These are phyloP conservation scores for Penicillium parvum DNA, from an alignment of 495 filamentous ascomycete species.

Conservation along the genomic window DNA sequence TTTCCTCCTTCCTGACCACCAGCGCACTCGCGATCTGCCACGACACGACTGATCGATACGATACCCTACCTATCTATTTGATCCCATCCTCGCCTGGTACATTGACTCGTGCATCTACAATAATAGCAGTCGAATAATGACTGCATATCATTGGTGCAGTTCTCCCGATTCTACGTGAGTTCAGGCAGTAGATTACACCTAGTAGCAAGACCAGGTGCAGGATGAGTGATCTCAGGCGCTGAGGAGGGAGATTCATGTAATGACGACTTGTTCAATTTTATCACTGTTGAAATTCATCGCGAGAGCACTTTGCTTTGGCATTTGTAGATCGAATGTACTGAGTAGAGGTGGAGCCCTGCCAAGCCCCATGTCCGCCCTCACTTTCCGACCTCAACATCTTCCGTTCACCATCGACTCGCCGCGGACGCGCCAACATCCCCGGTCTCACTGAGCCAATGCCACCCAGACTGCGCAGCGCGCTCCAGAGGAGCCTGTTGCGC, in stretches of 20 bases:
- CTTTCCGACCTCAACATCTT: slow-evolving; percentile 16
- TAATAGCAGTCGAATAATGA: slow-evolving; percentile 12
- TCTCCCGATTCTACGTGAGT: not conserved
- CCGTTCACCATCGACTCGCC: slow-evolving; percentile 5
- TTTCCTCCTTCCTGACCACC: slow-evolving; percentile 22
- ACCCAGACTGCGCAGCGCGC: slow-evolving; percentile 37
- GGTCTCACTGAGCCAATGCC: slow-evolving; percentile 30
- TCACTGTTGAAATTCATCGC: not conserved
- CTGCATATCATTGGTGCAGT: slow-evolving; percentile 8
- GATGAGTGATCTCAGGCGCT: slow-evolving; percentile 3
- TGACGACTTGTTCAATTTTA: slow-evolving; percentile 9
- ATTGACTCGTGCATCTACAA: slow-evolving; percentile 12
- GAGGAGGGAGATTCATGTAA: slow-evolving; percentile 21
- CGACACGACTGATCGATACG: slow-evolving; percentile 29
- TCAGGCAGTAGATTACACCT: slow-evolving; percentile 7
- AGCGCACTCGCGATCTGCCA: slow-evolving; percentile 26
- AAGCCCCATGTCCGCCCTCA: slow-evolving; percentile 21
- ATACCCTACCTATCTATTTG: slow-evolving; percentile 29
- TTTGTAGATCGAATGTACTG: not conserved
- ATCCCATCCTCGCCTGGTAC: slow-evolving; percentile 13
- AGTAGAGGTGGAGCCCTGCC: slow-evolving; percentile 12
- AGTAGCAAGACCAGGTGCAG: slow-evolving; percentile 4
- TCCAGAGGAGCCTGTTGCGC: slow-evolving; percentile 34
- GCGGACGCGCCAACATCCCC: slow-evolving; percentile 9
- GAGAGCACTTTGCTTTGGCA: not conserved